Conservation (phyloP, 2,329 filamentous ascomycete genomes). For the Ceratocystis papillata region DNA sequence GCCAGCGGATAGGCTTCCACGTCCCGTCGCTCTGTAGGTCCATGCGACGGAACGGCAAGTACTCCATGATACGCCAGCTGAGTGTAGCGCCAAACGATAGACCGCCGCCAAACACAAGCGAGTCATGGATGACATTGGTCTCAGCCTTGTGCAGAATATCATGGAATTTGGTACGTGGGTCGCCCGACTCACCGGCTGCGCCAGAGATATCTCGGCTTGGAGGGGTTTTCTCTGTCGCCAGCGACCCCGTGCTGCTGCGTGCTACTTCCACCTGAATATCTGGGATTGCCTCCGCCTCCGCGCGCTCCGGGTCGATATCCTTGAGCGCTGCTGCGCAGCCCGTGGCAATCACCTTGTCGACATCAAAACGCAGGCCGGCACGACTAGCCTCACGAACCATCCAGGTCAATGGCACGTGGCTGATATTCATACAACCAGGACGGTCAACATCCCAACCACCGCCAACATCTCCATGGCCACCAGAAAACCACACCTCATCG, state of each 20-base stretch:
- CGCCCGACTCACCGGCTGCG: not conserved
- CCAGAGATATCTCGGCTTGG: too few relatives aligned
- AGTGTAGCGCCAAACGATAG: conserved; percentile 46
- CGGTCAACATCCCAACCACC: conserved; percentile 56
- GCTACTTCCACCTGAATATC: conserved; percentile 33
- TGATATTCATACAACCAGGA: conserved; percentile 48
- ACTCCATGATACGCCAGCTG: conserved; percentile 70
- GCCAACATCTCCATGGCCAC: conserved; percentile 67
- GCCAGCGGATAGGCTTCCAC: conserved; percentile 74
- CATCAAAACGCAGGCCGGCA: conserved; percentile 61
- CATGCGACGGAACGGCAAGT: conserved; percentile 70
- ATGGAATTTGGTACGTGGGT: conserved; percentile 38
- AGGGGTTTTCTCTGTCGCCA: conserved; percentile 5
- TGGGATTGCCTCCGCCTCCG: conserved; percentile 26
- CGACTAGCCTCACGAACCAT: conserved; percentile 51
- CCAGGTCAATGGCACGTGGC: conserved; percentile 58
- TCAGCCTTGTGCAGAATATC: conserved; percentile 48
- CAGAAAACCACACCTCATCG: conserved; percentile 70
- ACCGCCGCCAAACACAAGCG: conserved; percentile 53
- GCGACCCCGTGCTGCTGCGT: conserved; percentile 18
- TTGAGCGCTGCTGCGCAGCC: conserved; percentile 42
- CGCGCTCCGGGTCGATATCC: conserved; percentile 15
- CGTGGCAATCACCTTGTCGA: conserved; percentile 54
- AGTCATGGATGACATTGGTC: conserved; percentile 54
- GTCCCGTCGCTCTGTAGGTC: conserved; percentile 60